Evolutionary conservation across 139 green algal species (phyloP), one percentile per base, ranked within the genome.

Genomic region (Trebouxia sp.): DNA sequence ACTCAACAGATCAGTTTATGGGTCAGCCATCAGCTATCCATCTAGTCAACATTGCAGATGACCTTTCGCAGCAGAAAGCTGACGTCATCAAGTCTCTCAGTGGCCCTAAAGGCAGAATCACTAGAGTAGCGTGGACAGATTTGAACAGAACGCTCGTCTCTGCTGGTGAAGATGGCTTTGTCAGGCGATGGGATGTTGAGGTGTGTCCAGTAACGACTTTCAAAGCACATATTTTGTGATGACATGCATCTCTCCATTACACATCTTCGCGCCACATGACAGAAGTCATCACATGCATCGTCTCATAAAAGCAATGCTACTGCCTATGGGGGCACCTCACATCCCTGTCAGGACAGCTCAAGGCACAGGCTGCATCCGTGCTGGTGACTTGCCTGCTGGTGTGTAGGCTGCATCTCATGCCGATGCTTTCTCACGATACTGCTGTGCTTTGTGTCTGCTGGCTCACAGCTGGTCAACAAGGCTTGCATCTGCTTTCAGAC

Each of bases 141-240:
- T 65, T 86, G 65, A 98, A 99, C 89, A 81, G 87, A 26, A 91
- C 80, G 17, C 87, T 99, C 20, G 83, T 99, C 37, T 92, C 90
- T 0, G 88, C 86, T 6, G 90, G 94, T 75, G 97, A 99, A 78
- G 94, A 97, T 65, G 94, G 97, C 69, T 91, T 91, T 47, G 38
- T 96, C 38, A 80, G 92, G 47, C 87, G 91, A 50, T 97, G 90
- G 92, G 92, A 96, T 75, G 87, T 93, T 9, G 90, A 93, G 86
- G 89, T 89, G 62, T 70, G 76, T 24, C 22, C 11, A 45, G 51
- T 41, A n/a, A n/a, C n/a, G n/a, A n/a, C n/a, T n/a, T n/a, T n/a
- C n/a, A n/a, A n/a, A n/a, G n/a, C n/a, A n/a, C n/a, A n/a, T n/a
- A 35, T 35, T 35, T 12, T 28, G 65, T 10, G 24, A 32, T 32